phyloP scores from a whole-genome alignment of 768 basidiomycete genomes.

The Termitomyces sp. region DNA sequence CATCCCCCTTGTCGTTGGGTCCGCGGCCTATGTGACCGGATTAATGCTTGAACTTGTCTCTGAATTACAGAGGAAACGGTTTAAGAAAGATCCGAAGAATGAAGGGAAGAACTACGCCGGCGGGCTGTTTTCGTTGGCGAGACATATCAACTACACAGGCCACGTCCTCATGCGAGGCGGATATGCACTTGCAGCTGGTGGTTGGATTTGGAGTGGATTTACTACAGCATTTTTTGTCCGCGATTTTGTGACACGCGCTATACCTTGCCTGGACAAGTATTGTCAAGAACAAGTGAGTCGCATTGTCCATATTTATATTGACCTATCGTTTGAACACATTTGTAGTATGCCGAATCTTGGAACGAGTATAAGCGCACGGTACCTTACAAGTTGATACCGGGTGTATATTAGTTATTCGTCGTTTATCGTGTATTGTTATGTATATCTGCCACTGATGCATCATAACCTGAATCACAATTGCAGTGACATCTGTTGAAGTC shows the following conservation, averaged over 20 bases:
- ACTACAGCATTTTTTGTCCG: not conserved
- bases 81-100: constrained; percentile 19
- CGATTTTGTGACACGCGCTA: constrained; percentile 4
- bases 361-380: constrained; percentile 3
- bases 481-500: too few relatives aligned
- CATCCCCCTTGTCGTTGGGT: constrained; percentile 8
- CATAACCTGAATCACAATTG: too few relatives aligned
- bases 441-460: not conserved
- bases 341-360: constrained; percentile 5
- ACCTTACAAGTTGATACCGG: constrained; percentile 5
- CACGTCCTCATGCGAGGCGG: constrained; percentile 19
- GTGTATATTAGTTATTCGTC: not conserved
- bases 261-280: constrained; percentile 6
- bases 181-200: constrained; percentile 12
- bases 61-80: constrained; percentile 16
- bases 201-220: constrained; percentile 7
- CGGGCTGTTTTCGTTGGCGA: constrained; percentile 18
- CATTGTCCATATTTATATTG: not conserved
- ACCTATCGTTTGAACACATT: not conserved
- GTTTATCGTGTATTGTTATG: not conserved
- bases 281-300: constrained; percentile 7
- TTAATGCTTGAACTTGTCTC: constrained; percentile 13
- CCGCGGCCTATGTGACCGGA: constrained; percentile 13
- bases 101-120: constrained; percentile 17
- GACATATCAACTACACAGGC: constrained; percentile 21